Evolutionary conservation across 805 yeast genomes (phyloP), one percentile per base, ranked within the genome.

Genomic region (Candida ipomoeae): DNA sequence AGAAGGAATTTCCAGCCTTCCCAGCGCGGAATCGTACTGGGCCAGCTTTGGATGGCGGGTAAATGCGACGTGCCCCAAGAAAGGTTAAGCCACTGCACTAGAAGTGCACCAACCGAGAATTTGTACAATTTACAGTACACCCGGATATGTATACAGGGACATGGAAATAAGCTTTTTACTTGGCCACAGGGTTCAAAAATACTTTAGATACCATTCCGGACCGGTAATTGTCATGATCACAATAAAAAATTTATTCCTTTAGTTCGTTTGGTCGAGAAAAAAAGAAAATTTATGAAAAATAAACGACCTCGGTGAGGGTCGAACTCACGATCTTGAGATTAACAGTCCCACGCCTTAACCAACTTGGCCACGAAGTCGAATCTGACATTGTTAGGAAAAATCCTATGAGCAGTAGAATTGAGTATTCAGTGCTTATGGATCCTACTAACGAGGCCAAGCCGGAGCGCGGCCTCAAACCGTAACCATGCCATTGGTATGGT

Each of bases 51-150:
- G 77, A 62, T 48, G 51, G 62, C 74, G 75, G 77, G 78, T 73
- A 71, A 66, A 69, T 65, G 77, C 76, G 76, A 71, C 68, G 66
- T 71, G 77, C 66, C 62, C 61, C 66, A 71, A 70, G 77, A 64
- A 56, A 65, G 66, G 73, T 62, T 55, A 44, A 23, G 60, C 67
- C 64, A 54, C 56, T 51, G 52, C 55, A 58, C 63, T 58, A 59
- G 31, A 50, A 36, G 56, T 53, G 56, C 53, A 53, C 46, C 44
- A 48, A 48, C 48, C 50, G 29, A 35, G n/a, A 14, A 14, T n/a
- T 5, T 26, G 15, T 10, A 35, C 14, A 13, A 32, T 5, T 32
- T 32, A 32, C n/a, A 14, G 15, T 32, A 32, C n/a, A 10, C 35
- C 6, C 3, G 29, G 29, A 23, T 23, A 23, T 23, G 29, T 7